A percentile compares a stretch with the other conserved stretches of the same genome.
Evolutionary conservation across 495 filamentous ascomycete genomes (phyloP).

Genomic region (Annulohypoxylon nitens): DNA sequence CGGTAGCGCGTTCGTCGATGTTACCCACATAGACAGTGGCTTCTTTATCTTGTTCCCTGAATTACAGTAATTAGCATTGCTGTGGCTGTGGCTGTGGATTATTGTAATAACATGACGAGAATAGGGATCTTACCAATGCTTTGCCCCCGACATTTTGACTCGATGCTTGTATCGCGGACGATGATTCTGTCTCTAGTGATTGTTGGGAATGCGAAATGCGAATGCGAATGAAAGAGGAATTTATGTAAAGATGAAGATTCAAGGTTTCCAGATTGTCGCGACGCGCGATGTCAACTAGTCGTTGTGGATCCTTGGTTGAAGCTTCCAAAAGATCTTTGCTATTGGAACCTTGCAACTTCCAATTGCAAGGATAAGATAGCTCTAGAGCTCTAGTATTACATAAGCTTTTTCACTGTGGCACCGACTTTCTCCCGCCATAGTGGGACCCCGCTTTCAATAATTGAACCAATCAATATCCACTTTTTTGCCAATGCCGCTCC

Average conservation of each 20-base stretch:
- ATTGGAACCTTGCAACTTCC: constrained; percentile 1
- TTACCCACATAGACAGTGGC: constrained; percentile 98
- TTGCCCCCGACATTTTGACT: constrained; percentile 74
- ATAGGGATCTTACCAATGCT: constrained; percentile 76
- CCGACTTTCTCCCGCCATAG: constrained; percentile 12
- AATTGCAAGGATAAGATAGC: not conserved
- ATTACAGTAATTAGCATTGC: constrained; percentile 17
- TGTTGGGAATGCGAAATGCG: not conserved
- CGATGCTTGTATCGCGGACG: constrained; percentile 3
- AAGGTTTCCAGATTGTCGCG: constrained; percentile 2
- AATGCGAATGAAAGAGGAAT: not conserved
- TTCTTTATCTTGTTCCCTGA: constrained; percentile 98
- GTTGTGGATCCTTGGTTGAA: constrained; percentile 23
- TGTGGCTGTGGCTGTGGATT: constrained; percentile 1
- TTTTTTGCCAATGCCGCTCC: not conserved
- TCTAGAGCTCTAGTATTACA: not conserved
- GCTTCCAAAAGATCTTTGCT: constrained; percentile 17
- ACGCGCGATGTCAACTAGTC: not conserved
- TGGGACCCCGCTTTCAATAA: constrained; percentile 3
- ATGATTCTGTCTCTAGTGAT: not conserved
- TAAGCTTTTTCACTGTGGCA: not conserved
- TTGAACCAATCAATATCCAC: constrained; percentile 9
- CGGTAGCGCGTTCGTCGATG: constrained; percentile 93
- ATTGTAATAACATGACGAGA: not conserved
- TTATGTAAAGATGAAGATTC: not conserved